Percentiles rank a stretch among this genome's conserved stretches.
Evolutionary conservation across 2,329 filamentous ascomycete genomes (phyloP).

Genomic region (Colletotrichum sp.): DNA sequence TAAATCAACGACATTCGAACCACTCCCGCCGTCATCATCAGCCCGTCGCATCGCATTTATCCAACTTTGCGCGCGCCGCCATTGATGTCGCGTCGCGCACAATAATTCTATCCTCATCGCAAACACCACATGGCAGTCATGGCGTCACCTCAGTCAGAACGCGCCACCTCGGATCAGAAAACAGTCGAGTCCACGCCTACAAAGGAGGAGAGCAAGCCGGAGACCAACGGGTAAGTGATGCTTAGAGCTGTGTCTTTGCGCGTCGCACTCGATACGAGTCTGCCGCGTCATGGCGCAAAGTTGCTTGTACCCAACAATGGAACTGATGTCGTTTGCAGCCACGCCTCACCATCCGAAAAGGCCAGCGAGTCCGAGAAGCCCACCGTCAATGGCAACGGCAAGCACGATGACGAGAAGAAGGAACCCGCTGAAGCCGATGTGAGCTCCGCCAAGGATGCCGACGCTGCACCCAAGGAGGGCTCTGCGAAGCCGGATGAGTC

Average conservation of each 20-base stretch:
- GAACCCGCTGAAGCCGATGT: conserved; percentile 1
- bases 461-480: not conserved
- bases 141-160: conserved; percentile 53
- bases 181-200: conserved; percentile 34
- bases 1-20: not conserved
- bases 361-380: conserved; percentile 24
- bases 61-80: not conserved
- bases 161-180: conserved; percentile 52
- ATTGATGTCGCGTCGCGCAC: conserved; percentile 42
- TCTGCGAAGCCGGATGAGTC: not conserved
- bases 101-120: conserved; percentile 30
- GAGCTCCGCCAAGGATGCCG: not conserved
- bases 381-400: conserved; percentile 28
- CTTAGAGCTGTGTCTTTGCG: not conserved
- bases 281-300: conserved; percentile 7
- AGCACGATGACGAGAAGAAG: conserved; percentile 22
- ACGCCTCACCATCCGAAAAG: conserved; percentile 29
- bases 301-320: not conserved
- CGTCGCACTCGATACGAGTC: conserved; percentile 4
- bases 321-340: conserved; percentile 23
- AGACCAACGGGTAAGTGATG: conserved; percentile 43
- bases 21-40: not conserved
- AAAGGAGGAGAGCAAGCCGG: conserved; percentile 36
- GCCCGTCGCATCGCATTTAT: not conserved
- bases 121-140: conserved; percentile 55